Evolutionary conservation across 495 filamentous ascomycete genomes (phyloP).

Genomic region (Penicillium cataractarum): DNA sequence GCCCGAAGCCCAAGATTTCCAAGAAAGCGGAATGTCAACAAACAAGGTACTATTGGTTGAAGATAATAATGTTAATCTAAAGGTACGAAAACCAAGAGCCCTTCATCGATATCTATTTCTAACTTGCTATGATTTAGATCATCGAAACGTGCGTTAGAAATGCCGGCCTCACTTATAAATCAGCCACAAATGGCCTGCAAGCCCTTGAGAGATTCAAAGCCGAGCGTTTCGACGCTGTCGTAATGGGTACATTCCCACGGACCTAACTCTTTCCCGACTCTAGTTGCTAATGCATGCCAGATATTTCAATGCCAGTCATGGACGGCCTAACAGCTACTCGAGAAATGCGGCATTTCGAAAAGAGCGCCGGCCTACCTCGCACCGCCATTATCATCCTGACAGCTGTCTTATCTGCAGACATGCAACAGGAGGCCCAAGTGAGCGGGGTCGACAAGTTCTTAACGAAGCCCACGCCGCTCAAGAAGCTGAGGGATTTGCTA

Average conservation of each 20-base stretch:
- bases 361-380: conserved; percentile 18
- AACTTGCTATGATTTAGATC: conserved; percentile 11
- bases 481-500: conserved; percentile 27
- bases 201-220: conserved; percentile 51
- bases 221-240: conserved; percentile 43
- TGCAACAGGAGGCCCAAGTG: conserved; percentile 58
- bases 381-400: conserved; percentile 65
- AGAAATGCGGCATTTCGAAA: conserved; percentile 58
- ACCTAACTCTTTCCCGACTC: not conserved
- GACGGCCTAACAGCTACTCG: conserved; percentile 64
- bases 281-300: conserved; percentile 27
- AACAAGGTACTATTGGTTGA: conserved; percentile 60
- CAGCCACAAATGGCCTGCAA: conserved; percentile 26
- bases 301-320: conserved; percentile 69
- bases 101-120: not conserved
- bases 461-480: conserved; percentile 60
- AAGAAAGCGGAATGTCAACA: not conserved
- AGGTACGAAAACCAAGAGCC: conserved; percentile 32
- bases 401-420: conserved; percentile 55
- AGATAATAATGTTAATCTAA: conserved; percentile 68
- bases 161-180: conserved; percentile 17
- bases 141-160: conserved; percentile 29
- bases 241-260: conserved; percentile 39
- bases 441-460: conserved; percentile 65
- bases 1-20: not conserved